Evolutionary conservation across 352 stramenopile genomes (phyloP).

Genomic region (Globisporangium spiculum): DNA sequence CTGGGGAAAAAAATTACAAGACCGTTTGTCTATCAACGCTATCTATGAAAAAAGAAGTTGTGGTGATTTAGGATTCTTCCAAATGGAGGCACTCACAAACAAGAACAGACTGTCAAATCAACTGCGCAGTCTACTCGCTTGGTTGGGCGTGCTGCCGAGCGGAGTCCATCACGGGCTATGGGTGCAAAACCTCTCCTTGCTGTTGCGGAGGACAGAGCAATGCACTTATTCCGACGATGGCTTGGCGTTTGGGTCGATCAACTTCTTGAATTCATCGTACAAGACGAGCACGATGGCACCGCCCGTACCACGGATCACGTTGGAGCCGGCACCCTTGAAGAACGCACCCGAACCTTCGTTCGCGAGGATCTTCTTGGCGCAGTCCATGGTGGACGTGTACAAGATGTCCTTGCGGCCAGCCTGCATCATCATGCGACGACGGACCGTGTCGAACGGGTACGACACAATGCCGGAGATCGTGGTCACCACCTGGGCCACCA

Average conservation of each 20-base stretch:
- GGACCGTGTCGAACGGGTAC: conserved; percentile 96
- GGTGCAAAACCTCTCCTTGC: neutral
- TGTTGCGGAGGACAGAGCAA: neutral
- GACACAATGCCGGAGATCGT: conserved; percentile 91
- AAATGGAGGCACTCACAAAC: neutral
- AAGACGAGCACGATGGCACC: conserved; percentile 98
- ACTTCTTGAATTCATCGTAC: conserved; percentile 98
- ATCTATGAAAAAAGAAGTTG: conserved; percentile 13
- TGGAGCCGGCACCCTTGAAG: conserved; percentile 99
- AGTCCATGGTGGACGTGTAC: conserved; percentile 97
- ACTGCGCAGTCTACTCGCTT: conserved; percentile 16
- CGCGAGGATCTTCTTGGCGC: conserved; percentile 95
- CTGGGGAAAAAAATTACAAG: neutral
- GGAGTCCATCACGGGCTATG: neutral
- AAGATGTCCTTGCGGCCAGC: conserved; percentile 95
- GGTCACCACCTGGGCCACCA: conserved; percentile 90
- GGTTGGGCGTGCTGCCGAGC: neutral
- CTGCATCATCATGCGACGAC: conserved; percentile 98
- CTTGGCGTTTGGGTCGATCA: conserved; percentile 62
- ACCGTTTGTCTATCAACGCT: conserved; percentile 5
- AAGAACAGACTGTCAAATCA: conserved; percentile 6
- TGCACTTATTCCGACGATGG: conserved; percentile 47
- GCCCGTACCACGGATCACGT: conserved; percentile 98
- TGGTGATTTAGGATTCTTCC: neutral
- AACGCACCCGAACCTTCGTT: conserved; percentile 95